Evolutionary conservation across 192 early-diverging fungal genomes (phyloP).

Genomic region (Coemansia sp.): DNA sequence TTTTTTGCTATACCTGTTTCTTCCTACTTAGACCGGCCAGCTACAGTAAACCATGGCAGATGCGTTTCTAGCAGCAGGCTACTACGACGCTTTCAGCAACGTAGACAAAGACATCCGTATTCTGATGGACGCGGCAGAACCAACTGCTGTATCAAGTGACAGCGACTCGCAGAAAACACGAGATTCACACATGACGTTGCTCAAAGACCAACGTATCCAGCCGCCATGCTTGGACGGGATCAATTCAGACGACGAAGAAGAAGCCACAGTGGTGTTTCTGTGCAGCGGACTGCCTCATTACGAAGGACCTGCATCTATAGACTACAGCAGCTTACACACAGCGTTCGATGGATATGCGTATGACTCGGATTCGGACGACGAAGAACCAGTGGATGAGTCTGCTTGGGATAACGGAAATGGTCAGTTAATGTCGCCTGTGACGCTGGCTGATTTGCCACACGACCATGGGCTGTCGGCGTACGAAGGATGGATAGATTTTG

Average conservation of each 20-base stretch:
- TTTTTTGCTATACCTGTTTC: no score
- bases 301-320: slow-evolving; percentile 34
- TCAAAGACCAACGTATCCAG: background rate
- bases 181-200: background rate
- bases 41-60: background rate
- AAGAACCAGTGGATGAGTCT: slow-evolving; percentile 1
- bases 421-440: slow-evolving; percentile 22
- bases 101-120: slow-evolving; percentile 40
- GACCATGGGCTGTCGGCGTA: slow-evolving; percentile 15
- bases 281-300: slow-evolving; percentile 49
- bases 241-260: slow-evolving; percentile 29
- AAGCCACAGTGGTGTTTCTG: slow-evolving; percentile 42
- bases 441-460: slow-evolving; percentile 9
- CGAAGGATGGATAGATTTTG: slow-evolving; percentile 46
- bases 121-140: slow-evolving; percentile 16
- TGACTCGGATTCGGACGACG: slow-evolving; percentile 12
- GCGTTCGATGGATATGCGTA: slow-evolving; percentile 13
- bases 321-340: slow-evolving; percentile 24
- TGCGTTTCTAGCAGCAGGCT: slow-evolving; percentile 25
- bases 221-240: slow-evolving; percentile 10
- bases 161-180: slow-evolving; percentile 2
- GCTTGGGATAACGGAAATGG: background rate
- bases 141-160: slow-evolving; percentile 1
- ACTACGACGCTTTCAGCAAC: slow-evolving; percentile 33
- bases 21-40: background rate